phyloP scores from a whole-genome alignment of 306 rosid genomes.

The Gastrolobium bilobum region DNA sequence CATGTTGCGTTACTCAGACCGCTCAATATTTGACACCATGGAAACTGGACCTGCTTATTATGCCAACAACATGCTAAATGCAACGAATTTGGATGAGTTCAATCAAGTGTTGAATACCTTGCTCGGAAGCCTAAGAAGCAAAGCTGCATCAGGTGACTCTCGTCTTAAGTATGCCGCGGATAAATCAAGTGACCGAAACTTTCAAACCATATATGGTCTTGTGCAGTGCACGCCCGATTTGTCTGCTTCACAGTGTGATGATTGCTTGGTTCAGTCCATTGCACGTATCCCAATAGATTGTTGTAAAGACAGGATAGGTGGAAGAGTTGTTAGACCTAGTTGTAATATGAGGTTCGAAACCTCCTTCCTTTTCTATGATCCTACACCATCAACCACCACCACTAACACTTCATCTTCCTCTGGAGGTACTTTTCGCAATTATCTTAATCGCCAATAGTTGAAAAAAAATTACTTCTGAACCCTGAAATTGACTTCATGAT shows the following conservation, averaged over 20 bases:
- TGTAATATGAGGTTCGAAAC: constrained; percentile 46
- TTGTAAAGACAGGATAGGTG: constrained; percentile 30
- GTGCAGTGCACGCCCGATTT: constrained; percentile 50
- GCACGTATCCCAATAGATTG: background rate
- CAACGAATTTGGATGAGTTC: background rate
- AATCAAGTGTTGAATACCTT: background rate
- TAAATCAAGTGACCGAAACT: background rate
- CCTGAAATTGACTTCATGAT: background rate
- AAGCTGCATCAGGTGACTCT: constrained; percentile 34
- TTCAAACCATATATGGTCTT: constrained; percentile 14
- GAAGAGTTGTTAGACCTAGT: constrained; percentile 38
- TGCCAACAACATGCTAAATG: no score
- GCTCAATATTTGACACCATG: background rate
- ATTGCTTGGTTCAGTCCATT: background rate
- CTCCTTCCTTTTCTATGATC: constrained; percentile 4
- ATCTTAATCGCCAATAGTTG: no score
- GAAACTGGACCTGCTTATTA: background rate
- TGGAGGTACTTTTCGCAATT: no score
- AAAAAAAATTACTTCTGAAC: no score
- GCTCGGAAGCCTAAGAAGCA: background rate
- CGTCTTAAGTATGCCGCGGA: constrained; percentile 25
- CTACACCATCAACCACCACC: background rate
- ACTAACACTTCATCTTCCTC: background rate
- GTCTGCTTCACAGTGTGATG: background rate
- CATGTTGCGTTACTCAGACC: constrained; percentile 55